These are phyloP conservation scores for Aspergillus transmontanensis DNA, from an alignment of 2,329 filamentous ascomycete species.

Conservation along the genomic window DNA sequence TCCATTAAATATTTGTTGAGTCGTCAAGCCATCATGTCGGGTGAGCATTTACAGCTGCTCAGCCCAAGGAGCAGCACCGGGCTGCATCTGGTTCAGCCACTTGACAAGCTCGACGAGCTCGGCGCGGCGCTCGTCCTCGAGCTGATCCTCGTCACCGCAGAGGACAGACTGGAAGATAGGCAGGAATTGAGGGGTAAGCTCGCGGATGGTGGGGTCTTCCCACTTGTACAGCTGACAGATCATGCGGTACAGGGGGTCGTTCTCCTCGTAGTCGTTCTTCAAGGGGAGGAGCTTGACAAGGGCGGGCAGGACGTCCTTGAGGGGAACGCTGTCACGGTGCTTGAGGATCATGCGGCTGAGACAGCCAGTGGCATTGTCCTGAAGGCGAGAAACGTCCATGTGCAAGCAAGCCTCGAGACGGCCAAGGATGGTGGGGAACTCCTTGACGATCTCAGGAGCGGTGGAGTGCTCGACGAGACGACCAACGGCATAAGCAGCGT, in stretches of 20 bases:
- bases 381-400: conserved; percentile 74
- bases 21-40: conserved; percentile 11
- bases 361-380: conserved; percentile 92
- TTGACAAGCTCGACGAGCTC: conserved; percentile 52
- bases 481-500: conserved; percentile 88
- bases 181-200: conserved; percentile 49
- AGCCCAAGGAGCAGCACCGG: conserved; percentile 42
- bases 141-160: conserved; percentile 47
- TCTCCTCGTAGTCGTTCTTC: conserved; percentile 94
- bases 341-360: conserved; percentile 89
- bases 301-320: conserved; percentile 78
- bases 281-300: conserved; percentile 79
- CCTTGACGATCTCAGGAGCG: conserved; percentile 72
- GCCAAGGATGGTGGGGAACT: conserved; percentile 74
- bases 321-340: conserved; percentile 79
- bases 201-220: conserved; percentile 48
- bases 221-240: conserved; percentile 75
- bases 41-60: conserved; percentile 35
- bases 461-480: conserved; percentile 80
- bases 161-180: conserved; percentile 53
- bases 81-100: conserved; percentile 50
- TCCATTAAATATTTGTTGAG: conserved; percentile 14
- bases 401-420: conserved; percentile 86
- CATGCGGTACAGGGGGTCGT: conserved; percentile 89
- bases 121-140: conserved; percentile 51